These are phyloP conservation scores for Leccinum sublutescens DNA, from an alignment of 768 basidiomycete genomes.

Conservation along the genomic window DNA sequence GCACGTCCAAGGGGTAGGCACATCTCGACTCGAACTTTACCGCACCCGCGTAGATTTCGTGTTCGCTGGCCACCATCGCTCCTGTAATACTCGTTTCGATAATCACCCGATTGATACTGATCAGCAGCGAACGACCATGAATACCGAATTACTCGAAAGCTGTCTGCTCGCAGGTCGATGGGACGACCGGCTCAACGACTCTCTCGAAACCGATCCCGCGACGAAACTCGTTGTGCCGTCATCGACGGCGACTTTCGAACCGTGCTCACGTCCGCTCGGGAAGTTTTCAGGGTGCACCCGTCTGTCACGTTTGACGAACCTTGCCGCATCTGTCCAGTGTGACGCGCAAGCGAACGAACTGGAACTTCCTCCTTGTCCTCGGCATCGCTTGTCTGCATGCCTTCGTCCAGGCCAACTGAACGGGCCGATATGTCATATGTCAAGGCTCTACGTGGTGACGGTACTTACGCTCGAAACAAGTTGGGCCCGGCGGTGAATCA, in stretches of 20 bases:
- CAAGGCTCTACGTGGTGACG: too few species aligned
- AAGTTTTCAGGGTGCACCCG: slow-evolving; percentile 36
- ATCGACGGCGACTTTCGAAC: slow-evolving; percentile 58
- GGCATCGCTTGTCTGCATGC: slow-evolving; percentile 83
- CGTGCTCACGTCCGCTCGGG: slow-evolving; percentile 48
- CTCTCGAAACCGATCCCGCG: slow-evolving; percentile 23
- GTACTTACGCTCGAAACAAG: too few species aligned
- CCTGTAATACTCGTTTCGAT: neutral
- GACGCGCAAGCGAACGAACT: slow-evolving; percentile 44
- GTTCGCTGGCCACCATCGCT: neutral
- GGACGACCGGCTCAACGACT: slow-evolving; percentile 28
- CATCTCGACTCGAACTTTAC: slow-evolving; percentile 1
- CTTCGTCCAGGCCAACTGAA: slow-evolving; percentile 95
- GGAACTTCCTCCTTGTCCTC: slow-evolving; percentile 48
- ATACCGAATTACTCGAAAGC: slow-evolving; percentile 44
- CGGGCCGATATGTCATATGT: slow-evolving; percentile 50
- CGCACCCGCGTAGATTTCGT: neutral
- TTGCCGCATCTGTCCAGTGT: slow-evolving; percentile 22
- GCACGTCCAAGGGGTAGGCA: neutral
- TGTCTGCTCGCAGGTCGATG: slow-evolving; percentile 54
- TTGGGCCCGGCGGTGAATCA: too few species aligned
- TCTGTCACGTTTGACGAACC: slow-evolving; percentile 37
- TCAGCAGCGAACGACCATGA: slow-evolving; percentile 9
- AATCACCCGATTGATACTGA: neutral
- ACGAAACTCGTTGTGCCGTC: slow-evolving; percentile 49